Evolutionary conservation across 75 land plant genomes (phyloP).

Genomic region (Azolla pinnata): DNA sequence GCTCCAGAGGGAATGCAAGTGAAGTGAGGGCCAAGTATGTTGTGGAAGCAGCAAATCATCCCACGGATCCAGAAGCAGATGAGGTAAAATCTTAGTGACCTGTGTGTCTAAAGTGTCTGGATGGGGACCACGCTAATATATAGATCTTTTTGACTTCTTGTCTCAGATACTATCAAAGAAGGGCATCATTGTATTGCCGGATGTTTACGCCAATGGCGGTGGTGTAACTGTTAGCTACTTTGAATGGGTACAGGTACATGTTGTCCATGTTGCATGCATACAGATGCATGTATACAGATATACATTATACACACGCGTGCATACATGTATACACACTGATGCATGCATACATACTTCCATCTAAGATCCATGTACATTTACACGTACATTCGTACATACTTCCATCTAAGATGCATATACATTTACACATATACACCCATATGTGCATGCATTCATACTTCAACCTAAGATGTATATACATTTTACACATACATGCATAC

Average conservation of each 20-base stretch:
- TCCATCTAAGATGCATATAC: no score
- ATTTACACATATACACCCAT: no score
- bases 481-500: no score
- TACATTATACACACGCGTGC: no score
- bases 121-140: no score
- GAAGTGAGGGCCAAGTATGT: constrained; percentile 67
- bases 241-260: constrained; percentile 84
- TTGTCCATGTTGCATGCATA: neutral
- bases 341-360: no score
- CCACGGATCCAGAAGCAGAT: constrained; percentile 83
- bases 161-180: constrained; percentile 58
- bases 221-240: constrained; percentile 85
- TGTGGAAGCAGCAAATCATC: constrained; percentile 82
- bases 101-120: no score
- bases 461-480: no score
- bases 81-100: constrained; percentile 40
- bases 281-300: neutral
- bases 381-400: no score
- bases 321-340: no score
- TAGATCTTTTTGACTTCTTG: neutral
- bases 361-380: no score
- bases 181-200: constrained; percentile 67
- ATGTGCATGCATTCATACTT: no score
- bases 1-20: constrained; percentile 55
- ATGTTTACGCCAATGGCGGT: constrained; percentile 72